Conservation (phyloP, 1,284 basidiomycete species). For the Papiliotrema fonsecae region DNA sequence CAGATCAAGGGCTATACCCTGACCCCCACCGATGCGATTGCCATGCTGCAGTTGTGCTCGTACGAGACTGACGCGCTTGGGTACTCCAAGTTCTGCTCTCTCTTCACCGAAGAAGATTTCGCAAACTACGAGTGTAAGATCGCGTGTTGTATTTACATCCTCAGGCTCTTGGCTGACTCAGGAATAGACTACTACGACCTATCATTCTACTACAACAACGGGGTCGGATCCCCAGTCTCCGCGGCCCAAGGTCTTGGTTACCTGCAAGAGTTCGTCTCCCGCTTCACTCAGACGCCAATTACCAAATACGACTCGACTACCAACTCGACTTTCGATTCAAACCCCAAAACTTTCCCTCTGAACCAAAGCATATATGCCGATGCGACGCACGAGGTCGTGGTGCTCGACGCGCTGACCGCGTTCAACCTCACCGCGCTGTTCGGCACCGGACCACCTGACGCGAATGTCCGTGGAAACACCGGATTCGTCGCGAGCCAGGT, state of each 20-base stretch:
- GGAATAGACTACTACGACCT: no score
- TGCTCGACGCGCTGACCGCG: conserved; percentile 69
- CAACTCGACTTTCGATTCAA: conserved; percentile 70
- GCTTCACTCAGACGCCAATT: conserved; percentile 71
- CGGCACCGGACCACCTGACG: conserved; percentile 23
- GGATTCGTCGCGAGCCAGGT: conserved; percentile 63
- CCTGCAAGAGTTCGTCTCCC: conserved; percentile 71
- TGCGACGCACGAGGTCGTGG: conserved; percentile 56
- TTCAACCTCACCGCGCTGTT: conserved; percentile 59
- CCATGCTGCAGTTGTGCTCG: conserved; percentile 56
- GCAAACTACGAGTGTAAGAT: conserved; percentile 73
- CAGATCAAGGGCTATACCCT: conserved; percentile 20
- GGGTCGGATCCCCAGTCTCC: conserved; percentile 71
- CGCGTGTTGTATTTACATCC: conserved; percentile 48
- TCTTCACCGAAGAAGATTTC: conserved; percentile 84
- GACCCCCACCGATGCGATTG: conserved; percentile 26
- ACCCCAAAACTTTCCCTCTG: conserved; percentile 70
- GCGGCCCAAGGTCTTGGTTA: conserved; percentile 79
- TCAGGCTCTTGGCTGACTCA: conserved; percentile 11
- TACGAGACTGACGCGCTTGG: conserved; percentile 90
- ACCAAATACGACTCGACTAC: conserved; percentile 64
- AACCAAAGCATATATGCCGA: conserved; percentile 67
- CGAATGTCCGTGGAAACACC: conserved; percentile 10
- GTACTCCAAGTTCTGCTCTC: conserved; percentile 79
- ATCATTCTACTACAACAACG: conserved; percentile 63